phyloP scores from a whole-genome alignment of 306 rosid genomes.

The Abrus pulchellus region DNA sequence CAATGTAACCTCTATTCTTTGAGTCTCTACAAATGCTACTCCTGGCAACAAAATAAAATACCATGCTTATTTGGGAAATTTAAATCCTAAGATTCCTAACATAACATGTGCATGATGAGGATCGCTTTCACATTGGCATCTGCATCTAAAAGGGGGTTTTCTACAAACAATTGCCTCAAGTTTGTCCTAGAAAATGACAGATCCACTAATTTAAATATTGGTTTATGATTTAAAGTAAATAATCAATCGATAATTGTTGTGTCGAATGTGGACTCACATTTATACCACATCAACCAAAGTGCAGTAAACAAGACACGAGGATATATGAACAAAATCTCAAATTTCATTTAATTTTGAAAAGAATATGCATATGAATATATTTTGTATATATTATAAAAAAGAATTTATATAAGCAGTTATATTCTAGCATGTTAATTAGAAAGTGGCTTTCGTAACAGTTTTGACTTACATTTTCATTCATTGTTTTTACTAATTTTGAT shows the following conservation, averaged over 20 bases:
- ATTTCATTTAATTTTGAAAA: not conserved
- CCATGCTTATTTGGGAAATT: conserved; percentile 1
- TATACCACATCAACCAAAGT: conserved; percentile 15
- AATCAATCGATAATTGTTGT: not conserved
- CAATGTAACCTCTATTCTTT: not conserved
- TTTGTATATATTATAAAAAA: too few relatives aligned
- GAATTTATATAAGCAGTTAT: too few relatives aligned
- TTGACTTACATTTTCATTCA: not conserved
- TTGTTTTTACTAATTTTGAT: not conserved
- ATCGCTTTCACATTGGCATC: conserved; percentile 32
- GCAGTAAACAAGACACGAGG: not conserved
- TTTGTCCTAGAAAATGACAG: conserved; percentile 58
- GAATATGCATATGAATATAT: too few relatives aligned
- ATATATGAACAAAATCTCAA: conserved; percentile 20
- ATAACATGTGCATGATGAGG: conserved; percentile 49
- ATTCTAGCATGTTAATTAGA: too few relatives aligned
- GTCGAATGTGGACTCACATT: not conserved
- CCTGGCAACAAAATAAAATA: conserved; percentile 30
- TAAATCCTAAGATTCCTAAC: conserved; percentile 43
- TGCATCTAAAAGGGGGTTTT: conserved; percentile 14
- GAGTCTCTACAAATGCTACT: not conserved
- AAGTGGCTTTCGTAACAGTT: too few relatives aligned
- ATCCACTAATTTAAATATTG: conserved; percentile 51
- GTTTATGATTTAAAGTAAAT: conserved; percentile 15
- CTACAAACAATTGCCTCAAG: conserved; percentile 27